Evolutionary conservation across 225 moss, liverwort and hornwort genomes (phyloP), one percentile per base, ranked within the genome.

Genomic region (Bryoerythrophyllum caledonicum): DNA sequence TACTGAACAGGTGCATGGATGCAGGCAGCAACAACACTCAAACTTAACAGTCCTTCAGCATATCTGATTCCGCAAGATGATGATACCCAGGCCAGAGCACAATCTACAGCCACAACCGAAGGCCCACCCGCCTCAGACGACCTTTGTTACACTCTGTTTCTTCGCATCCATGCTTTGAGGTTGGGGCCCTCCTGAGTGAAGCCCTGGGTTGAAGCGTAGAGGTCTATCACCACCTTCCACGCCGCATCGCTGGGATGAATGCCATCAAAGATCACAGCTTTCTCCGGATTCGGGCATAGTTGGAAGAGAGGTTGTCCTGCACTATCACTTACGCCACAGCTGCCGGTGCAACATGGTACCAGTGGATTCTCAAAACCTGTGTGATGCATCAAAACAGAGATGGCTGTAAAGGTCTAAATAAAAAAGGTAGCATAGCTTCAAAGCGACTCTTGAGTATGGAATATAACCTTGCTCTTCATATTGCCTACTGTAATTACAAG

Each of bases 161-260:
- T 27, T 2, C 21, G 35, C 16, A 85, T 79, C 85, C 85, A 85
- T 27, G 35, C 53, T 0, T 25, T 35, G 25, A 85, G 85, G 1
- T 6, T 55, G 11, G 74, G 82, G 4, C 80, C 87, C 0, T 62
- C 51, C 1, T 26, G 24, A 19, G 84, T 87, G 30, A 71, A 87
- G 1, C 87, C 87, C 0, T 30, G 40, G 19, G 65, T 71, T 1
- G 30, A 63, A 0, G 87, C 77, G 4, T 84, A 87, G 58, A 82
- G 67, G 35, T 72, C 2, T 28, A 84, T 4, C 43, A 80, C 79
- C 13, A 12, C 44, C 63, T 84, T 74, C 84, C 84, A 87, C 1
- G 74, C 79, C 0, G 87, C 84, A 60, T 87, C 76, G 7, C 79
- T 79, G 59, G 87, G 87, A 26, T 87, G 87, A 27, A 87, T 82